Base-by-base conservation (phyloP, 148 eudicot genomes). In the Dysphania ambrosioides region DNA sequence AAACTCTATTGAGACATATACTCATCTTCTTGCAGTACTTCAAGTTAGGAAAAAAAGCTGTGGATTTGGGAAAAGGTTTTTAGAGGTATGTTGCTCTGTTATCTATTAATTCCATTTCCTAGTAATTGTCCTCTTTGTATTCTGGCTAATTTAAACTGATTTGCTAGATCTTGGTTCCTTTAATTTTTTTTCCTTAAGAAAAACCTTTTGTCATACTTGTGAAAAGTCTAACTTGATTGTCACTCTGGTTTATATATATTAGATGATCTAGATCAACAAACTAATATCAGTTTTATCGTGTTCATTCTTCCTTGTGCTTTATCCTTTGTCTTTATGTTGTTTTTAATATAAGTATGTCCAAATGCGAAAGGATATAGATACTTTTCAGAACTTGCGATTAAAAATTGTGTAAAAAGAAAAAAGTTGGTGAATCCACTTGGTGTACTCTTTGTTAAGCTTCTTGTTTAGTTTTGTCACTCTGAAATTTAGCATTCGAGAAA, bases 21-120 rank as follows among this genome's bases (percentile, higher is more conserved):
- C 88, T 29, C 88, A 84, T 75, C 79, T 91, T 82, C 93, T 94
- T 73, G 98, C 97, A 6, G 84, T 87, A 74, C 87, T 94, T 82
- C 96, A 91, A 87, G 87, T 88, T 72, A 87, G 80, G 65, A 82
- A 75, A 66, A 94, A 89, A 81, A 85, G 88, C 74, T 83, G 81
- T 59, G 80, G 85, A 24, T 73, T 80, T 30, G 86, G 83, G 59
- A 85, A 83, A 79, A 86, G 80, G 79, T 80, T 60, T 47, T 74
- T 70, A 24, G 82, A 88, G 91, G 97, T 94, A 79, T 47, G 49
- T 34, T 53, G 19, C 24, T 53, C 24, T 31, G n/a, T 23, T 64
- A 2, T 2, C 59, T 56, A 4, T 38, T 23, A 12, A 7, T 21
- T 21, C 41, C 75, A 64, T 36, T 31, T 63, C 76, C 44, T 49